Conservation (phyloP, 371 early-diverging fungal species). For the Mucor sp. region DNA sequence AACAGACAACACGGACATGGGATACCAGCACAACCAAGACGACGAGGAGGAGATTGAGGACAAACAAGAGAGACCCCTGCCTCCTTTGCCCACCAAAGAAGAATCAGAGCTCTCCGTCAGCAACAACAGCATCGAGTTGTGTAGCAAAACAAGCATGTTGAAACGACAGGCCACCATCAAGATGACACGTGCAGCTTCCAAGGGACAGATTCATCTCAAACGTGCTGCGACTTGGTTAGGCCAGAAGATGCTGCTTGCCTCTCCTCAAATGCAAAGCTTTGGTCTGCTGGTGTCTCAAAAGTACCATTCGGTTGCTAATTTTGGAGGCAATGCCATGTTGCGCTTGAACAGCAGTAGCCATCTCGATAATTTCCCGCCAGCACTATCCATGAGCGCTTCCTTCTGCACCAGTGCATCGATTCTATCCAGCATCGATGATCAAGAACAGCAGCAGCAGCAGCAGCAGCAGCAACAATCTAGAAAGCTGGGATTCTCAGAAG, state of each 20-base stretch:
- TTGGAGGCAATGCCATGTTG: conserved; percentile 4
- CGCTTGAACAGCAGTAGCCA: not conserved
- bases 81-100: conserved; percentile 15
- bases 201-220: conserved; percentile 25
- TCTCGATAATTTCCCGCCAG: not conserved
- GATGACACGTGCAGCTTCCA: conserved; percentile 18
- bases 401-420: not conserved
- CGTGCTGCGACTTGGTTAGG: conserved; percentile 26
- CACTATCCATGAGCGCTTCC: not conserved
- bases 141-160: not conserved
- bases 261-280: conserved; percentile 14
- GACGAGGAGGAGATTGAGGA: not conserved
- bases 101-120: not conserved
- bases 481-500: conserved; percentile 5
- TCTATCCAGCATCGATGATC: not conserved
- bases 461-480: not conserved
- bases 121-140: not conserved
- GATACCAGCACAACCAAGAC: not conserved
- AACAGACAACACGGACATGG: not conserved
- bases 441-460: not conserved
- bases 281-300: conserved; percentile 8
- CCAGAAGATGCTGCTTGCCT: conserved; percentile 13
- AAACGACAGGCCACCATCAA: not conserved
- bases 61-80: conserved; percentile 5
- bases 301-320: not conserved